Base-by-base conservation (phyloP, 352 stramenopile species). In the Phytophthora megakarya region DNA sequence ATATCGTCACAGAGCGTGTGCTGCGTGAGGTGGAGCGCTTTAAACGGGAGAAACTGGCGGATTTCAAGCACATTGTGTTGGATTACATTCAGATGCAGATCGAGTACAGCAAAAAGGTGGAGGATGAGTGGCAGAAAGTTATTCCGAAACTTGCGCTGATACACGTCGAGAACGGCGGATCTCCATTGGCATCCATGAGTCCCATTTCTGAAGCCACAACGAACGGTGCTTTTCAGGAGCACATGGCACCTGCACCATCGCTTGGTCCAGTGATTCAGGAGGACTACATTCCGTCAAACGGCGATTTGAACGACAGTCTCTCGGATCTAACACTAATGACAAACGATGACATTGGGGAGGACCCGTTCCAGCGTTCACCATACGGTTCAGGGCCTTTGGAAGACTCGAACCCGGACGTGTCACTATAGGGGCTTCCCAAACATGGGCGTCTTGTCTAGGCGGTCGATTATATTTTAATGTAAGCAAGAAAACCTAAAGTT, bases 81-180 rank as follows among this genome's bases (percentile, higher is more conserved):
- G 93, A 98, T 42, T 99, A 98, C 78, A 98, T 98, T 66, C 84
- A 98, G 52, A 88, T 98, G 70, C 95, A 99, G 72, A 98, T 98
- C 60, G 89, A 98, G 58, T 98, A 98, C 81, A 99, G 97, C 76
- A 96, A 97, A 61, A 88, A 93, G 72, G 89, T 94, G 22, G 88
- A 96, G 50, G 75, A 86, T 3, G 84, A 93, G 50, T 96, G 88
- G 88, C 75, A 83, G 50, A 66, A 80, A 26, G 81, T 95, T 10
- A 87, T 96, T 22, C 88, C 86, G 1, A 78, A 87, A 46, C 73
- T 96, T 0, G 68, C 76, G 3, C 60, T 81, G 57, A 96, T 96
- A 26, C 84, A 87, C 11, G 80, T 95, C 8, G 81, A 93, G 30
- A 70, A 70, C 9, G 48, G 67, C 3, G 50, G 38, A 15, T 66